Percentiles rank a stretch among this genome's conserved stretches.
Evolutionary conservation across 805 yeast genomes (phyloP).

Genomic region (Wickerhamiella nectarea): DNA sequence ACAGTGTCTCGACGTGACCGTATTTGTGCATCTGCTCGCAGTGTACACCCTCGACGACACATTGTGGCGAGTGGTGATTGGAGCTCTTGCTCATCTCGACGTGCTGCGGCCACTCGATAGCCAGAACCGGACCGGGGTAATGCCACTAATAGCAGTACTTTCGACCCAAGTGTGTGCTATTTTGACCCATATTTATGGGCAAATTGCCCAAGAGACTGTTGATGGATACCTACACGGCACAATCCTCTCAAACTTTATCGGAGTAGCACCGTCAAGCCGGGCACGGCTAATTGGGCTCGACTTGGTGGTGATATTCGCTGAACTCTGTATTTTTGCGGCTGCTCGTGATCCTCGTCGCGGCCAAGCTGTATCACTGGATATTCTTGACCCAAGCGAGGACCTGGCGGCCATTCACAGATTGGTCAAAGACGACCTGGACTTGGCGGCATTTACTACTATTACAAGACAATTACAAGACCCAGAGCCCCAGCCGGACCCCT

Average conservation of each 20-base stretch:
- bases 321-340: background rate
- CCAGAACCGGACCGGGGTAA: background rate
- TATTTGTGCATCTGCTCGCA: constrained; percentile 1
- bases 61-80: background rate
- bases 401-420: background rate
- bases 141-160: background rate
- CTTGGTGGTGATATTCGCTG: background rate
- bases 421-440: background rate
- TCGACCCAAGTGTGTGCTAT: constrained; percentile 2
- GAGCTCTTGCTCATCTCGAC: constrained; percentile 1
- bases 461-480: no score
- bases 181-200: background rate
- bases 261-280: constrained; percentile 6
- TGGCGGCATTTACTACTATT: background rate
- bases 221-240: constrained; percentile 12
- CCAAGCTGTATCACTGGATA: background rate
- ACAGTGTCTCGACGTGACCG: background rate
- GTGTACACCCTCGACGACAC: constrained; percentile 8
- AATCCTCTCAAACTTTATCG: constrained; percentile 10
- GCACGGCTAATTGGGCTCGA: constrained; percentile 7
- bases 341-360: constrained; percentile 2
- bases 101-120: constrained; percentile 8
- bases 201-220: background rate
- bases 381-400: background rate
- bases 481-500: no score